phyloP scores from a whole-genome alignment of 352 stramenopile species.

The Poterioochromonas sp. region DNA sequence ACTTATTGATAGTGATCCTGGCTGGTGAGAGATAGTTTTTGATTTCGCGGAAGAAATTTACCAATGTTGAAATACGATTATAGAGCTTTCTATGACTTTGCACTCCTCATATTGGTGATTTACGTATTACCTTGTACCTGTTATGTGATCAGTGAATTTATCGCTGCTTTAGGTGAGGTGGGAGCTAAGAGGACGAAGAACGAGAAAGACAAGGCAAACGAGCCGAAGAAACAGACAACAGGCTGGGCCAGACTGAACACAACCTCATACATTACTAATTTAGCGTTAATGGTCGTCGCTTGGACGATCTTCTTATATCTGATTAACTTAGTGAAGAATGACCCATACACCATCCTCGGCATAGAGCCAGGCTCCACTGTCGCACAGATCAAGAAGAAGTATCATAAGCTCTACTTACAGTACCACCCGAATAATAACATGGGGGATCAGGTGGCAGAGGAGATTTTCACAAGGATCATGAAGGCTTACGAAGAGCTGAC shows the following conservation, averaged over 20 bases:
- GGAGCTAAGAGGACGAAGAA: conserved; percentile 37
- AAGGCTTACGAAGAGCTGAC: conserved; percentile 86
- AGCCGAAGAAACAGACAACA: conserved; percentile 40
- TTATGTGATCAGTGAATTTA: conserved; percentile 32
- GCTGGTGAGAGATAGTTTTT: no score
- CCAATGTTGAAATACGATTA: conserved; percentile 97
- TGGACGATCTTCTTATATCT: conserved; percentile 76
- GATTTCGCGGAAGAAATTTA: neutral
- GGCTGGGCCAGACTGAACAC: conserved; percentile 22
- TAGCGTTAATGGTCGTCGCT: conserved; percentile 67
- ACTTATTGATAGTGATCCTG: no score
- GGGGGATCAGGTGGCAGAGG: conserved; percentile 85
- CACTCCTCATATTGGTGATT: conserved; percentile 85
- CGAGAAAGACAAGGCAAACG: conserved; percentile 39
- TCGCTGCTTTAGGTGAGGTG: conserved; percentile 37
- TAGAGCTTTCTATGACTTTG: conserved; percentile 98
- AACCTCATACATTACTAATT: conserved; percentile 65
- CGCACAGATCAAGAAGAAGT: conserved; percentile 86
- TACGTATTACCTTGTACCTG: conserved; percentile 90
- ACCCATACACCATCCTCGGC: conserved; percentile 92
- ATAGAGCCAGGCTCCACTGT: conserved; percentile 76
- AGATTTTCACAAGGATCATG: conserved; percentile 90
- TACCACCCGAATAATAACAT: conserved; percentile 95
- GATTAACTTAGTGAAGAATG: conserved; percentile 81
- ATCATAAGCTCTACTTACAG: conserved; percentile 84